These are phyloP conservation scores for Ensete ventricosum DNA, from an alignment of 176 grass and related monocot species.

Conservation along the genomic window DNA sequence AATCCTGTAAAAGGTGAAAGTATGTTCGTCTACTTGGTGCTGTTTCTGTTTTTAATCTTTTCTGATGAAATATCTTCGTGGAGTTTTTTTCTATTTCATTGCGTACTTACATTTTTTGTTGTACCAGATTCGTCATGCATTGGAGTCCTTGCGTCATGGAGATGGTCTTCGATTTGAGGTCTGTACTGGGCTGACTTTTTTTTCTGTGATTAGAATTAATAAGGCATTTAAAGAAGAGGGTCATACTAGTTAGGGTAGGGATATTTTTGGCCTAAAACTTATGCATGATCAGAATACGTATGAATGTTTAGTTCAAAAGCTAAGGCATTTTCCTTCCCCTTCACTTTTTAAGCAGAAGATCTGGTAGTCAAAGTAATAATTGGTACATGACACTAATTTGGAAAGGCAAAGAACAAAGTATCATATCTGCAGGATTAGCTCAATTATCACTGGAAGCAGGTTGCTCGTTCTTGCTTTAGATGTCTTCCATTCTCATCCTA, in stretches of 20 bases:
- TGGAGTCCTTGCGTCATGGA: constrained; percentile 4
- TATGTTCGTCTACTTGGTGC: too few relatives aligned
- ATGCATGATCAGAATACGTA: background rate
- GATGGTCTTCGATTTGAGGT: constrained; percentile 8
- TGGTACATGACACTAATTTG: too few relatives aligned
- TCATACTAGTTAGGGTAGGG: background rate
- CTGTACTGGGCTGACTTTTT: background rate
- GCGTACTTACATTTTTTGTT: background rate
- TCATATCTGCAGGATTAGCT: too few relatives aligned
- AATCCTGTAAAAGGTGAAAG: background rate
- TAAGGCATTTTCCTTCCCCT: too few relatives aligned
- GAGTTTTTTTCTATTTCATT: background rate
- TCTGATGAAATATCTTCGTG: background rate
- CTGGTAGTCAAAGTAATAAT: too few relatives aligned
- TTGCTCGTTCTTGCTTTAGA: too few relatives aligned
- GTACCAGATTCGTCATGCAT: constrained; percentile 8
- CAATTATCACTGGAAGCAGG: too few relatives aligned
- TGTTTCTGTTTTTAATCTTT: too few relatives aligned
- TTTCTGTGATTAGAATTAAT: background rate
- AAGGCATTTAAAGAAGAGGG: background rate
- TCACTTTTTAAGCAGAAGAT: too few relatives aligned
- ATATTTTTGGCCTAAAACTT: background rate
- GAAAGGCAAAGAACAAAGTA: too few relatives aligned
- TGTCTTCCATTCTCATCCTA: too few relatives aligned
- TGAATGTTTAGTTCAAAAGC: background rate